Evolutionary conservation across 306 rosid genomes (phyloP).

Genomic region (Cucumis melo): DNA sequence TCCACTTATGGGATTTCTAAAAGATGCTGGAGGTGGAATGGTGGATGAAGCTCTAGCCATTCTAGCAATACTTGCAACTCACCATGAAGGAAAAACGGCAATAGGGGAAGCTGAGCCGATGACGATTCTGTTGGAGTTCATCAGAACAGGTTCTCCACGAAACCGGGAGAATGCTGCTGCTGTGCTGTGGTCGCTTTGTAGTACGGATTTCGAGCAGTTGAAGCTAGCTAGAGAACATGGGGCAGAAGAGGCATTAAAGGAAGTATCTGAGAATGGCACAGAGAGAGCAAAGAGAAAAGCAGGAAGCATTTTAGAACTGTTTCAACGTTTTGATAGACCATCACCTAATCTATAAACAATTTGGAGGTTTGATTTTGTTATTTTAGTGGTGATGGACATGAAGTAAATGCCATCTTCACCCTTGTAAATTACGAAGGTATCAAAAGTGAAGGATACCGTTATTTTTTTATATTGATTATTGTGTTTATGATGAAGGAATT

Average conservation of each 20-base stretch:
- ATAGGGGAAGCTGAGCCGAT: slow-evolving; percentile 63
- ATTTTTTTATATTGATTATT: background rate
- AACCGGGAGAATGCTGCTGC: slow-evolving; percentile 89
- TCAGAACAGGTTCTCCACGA: slow-evolving; percentile 85
- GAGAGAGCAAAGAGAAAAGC: slow-evolving; percentile 98
- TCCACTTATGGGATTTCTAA: slow-evolving; percentile 62
- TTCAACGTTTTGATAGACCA: slow-evolving; percentile 38
- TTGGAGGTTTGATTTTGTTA: background rate
- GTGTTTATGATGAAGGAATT: background rate
- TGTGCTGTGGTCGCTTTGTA: slow-evolving; percentile 78
- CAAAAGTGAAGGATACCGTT: background rate
- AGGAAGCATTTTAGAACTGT: slow-evolving; percentile 48
- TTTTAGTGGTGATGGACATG: background rate
- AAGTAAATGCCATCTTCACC: background rate
- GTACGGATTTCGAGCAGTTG: slow-evolving; percentile 47
- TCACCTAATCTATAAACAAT: slow-evolving; percentile 12
- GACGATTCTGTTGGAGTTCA: slow-evolving; percentile 58
- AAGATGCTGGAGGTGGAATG: slow-evolving; percentile 93
- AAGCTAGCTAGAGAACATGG: slow-evolving; percentile 68
- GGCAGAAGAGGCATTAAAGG: slow-evolving; percentile 64
- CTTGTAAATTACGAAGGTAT: background rate
- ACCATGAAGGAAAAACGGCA: slow-evolving; percentile 68
- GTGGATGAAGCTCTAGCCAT: slow-evolving; percentile 94
- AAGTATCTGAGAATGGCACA: slow-evolving; percentile 80
- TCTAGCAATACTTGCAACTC: slow-evolving; percentile 79